Conservation (phyloP, 2,329 filamentous ascomycete species). For the Epichloe baconii region DNA sequence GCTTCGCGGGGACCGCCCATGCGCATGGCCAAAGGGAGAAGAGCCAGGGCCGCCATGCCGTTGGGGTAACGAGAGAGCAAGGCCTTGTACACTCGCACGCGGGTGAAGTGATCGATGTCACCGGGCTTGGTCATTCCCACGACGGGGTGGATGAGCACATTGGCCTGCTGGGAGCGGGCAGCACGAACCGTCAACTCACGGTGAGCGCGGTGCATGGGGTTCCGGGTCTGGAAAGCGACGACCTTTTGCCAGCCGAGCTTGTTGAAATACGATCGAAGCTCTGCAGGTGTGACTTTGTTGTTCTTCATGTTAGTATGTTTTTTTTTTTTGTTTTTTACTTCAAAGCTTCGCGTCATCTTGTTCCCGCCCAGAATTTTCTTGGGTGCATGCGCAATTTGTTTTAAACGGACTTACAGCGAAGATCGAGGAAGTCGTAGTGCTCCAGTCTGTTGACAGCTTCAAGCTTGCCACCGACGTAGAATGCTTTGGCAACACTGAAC, state of each 20-base stretch:
- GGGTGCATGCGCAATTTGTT: background rate
- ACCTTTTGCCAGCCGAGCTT: slow-evolving; percentile 98
- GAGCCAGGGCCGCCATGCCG: slow-evolving; percentile 93
- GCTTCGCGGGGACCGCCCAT: slow-evolving; percentile 98
- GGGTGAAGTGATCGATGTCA: slow-evolving; percentile 99
- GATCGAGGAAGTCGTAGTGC: slow-evolving; percentile 97
- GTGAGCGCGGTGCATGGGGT: slow-evolving; percentile 98
- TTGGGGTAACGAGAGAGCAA: slow-evolving; percentile 95
- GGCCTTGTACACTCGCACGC: slow-evolving; percentile 96
- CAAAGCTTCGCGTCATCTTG: too few species aligned
- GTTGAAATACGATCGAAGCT: slow-evolving; percentile 93
- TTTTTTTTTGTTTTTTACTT: background rate
- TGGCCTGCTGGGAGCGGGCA: slow-evolving; percentile 88
- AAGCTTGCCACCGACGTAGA: slow-evolving; percentile 90
- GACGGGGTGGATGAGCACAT: slow-evolving; percentile 97
- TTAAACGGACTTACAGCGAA: slow-evolving; percentile 56
- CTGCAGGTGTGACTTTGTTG: slow-evolving; percentile 67
- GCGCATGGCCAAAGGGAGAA: slow-evolving; percentile 92
- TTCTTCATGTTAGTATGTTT: slow-evolving; percentile 1
- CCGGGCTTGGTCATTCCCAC: slow-evolving; percentile 97
- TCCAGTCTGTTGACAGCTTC: slow-evolving; percentile 90
- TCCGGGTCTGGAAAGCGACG: slow-evolving; percentile 97
- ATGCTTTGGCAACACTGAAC: slow-evolving; percentile 66
- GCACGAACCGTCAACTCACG: slow-evolving; percentile 95
- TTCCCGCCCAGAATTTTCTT: too few species aligned